Base-by-base conservation (phyloP, 2,329 filamentous ascomycete genomes). In the Xylariaceae sp. region DNA sequence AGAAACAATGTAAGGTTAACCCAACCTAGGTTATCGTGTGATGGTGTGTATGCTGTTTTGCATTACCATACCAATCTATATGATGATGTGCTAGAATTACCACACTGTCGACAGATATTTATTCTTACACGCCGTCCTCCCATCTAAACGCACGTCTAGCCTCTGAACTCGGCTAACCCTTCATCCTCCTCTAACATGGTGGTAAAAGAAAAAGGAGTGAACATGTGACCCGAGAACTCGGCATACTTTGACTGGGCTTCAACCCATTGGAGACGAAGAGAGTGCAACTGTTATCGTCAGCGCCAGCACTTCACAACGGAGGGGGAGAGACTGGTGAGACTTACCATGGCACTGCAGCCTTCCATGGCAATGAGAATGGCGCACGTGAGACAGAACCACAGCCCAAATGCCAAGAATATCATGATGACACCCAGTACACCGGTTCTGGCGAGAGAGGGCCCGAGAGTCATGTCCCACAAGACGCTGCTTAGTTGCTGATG, bases 401-500 rank as follows among this genome's bases (percentile, higher is more conserved):
- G 68, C 59, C 78, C 83, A 68, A 97, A 97, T 33, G 83, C 78
- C 35, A 85, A 64, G 33, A 97, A 85, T 52, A 90, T 80, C 68
- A 85, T 81, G 53, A 95, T 73, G 34, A 90, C 80, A 40, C 89
- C 89, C 1, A 76, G 44, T 32, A 76, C 70, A 33, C 85, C 85
- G 1, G 70, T 72, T 52, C 73, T 77, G 16, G 67, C 67, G 42
- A 98, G 84, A 3, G 86, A 83, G 36, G 81, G 82, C 19, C 75
- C 83, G 35, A 98, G 73, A 2, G 92, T 98, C 92, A 98, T 98
- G 55, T 77, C 77, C 92, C 92, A 98, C 33, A 98, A 76, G 48
- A 98, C 92, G 50, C 89, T 84, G 34, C 88, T 95, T 44, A 98
- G 81, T 74, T 97, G 92, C 64, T 98, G 92, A 72, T 98, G 92